Evolutionary conservation across 176 grass and related monocot genomes (phyloP), one percentile per base, ranked within the genome.

Genomic region (Zoysia pacifica): DNA sequence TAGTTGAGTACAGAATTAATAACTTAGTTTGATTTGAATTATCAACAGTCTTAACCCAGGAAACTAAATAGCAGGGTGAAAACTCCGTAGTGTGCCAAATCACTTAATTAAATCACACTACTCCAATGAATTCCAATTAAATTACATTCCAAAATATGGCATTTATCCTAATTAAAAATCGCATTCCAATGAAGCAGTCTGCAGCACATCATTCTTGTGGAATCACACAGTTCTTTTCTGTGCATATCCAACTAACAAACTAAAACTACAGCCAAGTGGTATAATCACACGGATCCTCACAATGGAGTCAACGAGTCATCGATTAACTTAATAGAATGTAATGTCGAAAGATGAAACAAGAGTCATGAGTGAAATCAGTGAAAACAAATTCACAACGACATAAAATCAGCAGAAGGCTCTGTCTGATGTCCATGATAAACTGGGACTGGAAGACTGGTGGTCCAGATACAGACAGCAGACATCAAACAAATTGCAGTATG

Each of bases 41-140:
- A 68, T 18, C 13, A 69, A 59, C 9, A 42, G 4, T 36, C 12
- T 5, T 11, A 65, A 71, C 41, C 49, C 18, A 70, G 74, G 11
- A 47, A 10, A 86, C 79, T 61, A 45, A 62, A 84, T 19, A 76
- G 19, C 62, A 76, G 66, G 77, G 60, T 28, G 47, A 80, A 53
- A 63, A 11, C 62, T n/a, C 53, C 4, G 48, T 56, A 12, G 1
- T 75, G 54, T 80, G 9, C 5, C 14, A 44, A 18, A 42, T 79
- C 19, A 28, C 28, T 28, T 28, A 28, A 28, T 28, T 28, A 28
- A 28, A 28, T 28, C 28, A 28, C 28, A 28, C 28, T 28, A 28
- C 0, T 28, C 28, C 28, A 28, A 28, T 28, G 28, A 28, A 28
- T 28, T 28, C 28, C 28, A 28, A 28, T 28, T 28, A 28, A 28